phyloP scores from a whole-genome alignment of 2,329 filamentous ascomycete species.

The Calonectria pseudoreteaudii region DNA sequence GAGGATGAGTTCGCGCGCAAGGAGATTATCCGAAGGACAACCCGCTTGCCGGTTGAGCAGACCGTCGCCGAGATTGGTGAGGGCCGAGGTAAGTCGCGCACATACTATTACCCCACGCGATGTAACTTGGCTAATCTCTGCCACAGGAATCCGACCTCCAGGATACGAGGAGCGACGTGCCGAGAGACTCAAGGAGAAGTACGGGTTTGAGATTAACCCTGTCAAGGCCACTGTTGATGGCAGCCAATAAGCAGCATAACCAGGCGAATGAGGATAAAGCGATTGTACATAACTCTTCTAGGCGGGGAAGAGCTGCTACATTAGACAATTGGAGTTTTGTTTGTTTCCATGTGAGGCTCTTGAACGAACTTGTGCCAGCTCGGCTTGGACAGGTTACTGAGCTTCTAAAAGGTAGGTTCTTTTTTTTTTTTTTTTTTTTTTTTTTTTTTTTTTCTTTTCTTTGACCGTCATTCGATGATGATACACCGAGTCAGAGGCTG shows the following conservation, averaged over 20 bases:
- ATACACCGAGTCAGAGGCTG: constrained; percentile 58
- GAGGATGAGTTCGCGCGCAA: constrained; percentile 81
- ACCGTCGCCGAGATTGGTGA: constrained; percentile 86
- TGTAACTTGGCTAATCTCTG: constrained; percentile 23
- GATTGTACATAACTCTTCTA: constrained; percentile 53
- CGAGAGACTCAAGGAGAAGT: constrained; percentile 85
- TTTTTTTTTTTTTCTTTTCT: constrained; percentile 7
- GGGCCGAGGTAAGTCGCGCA: constrained; percentile 76
- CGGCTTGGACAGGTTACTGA: constrained; percentile 22
- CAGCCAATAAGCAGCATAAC: constrained; percentile 50
- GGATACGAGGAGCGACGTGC: constrained; percentile 88
- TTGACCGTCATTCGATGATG: constrained; percentile 50
- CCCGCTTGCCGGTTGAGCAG: constrained; percentile 80
- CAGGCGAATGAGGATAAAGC: constrained; percentile 42
- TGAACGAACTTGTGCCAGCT: constrained; percentile 39
- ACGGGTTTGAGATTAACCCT: constrained; percentile 85
- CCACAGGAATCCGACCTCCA: constrained; percentile 79
- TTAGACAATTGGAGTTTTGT: constrained; percentile 56
- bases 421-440: background rate
- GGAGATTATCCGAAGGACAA: constrained; percentile 78
- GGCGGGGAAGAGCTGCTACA: constrained; percentile 51
- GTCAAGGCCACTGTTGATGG: constrained; percentile 65
- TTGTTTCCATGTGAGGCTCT: constrained; percentile 44
- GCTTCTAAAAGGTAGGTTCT: constrained; percentile 27
- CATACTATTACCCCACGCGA: background rate